Conservation (phyloP, 2,329 filamentous ascomycete genomes). For the Xylaria multiplex region DNA sequence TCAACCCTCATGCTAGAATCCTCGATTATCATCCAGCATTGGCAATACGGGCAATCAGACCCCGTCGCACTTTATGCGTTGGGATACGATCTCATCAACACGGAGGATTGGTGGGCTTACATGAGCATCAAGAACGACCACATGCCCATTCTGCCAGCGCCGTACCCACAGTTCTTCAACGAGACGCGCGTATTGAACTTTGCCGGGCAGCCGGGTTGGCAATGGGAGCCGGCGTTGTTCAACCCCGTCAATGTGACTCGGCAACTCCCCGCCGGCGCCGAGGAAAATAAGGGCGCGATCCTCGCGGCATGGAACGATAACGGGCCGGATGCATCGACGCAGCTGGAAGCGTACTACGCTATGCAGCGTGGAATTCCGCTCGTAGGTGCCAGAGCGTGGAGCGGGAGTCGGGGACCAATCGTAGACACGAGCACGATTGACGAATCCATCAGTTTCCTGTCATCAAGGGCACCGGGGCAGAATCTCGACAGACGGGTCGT, state of each 20-base stretch:
- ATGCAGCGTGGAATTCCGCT: slow-evolving; percentile 57
- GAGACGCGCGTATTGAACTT: slow-evolving; percentile 57
- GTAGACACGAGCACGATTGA: slow-evolving; percentile 45
- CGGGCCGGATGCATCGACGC: slow-evolving; percentile 58
- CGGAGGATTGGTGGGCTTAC: slow-evolving; percentile 64
- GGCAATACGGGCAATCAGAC: slow-evolving; percentile 60
- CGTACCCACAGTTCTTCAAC: slow-evolving; percentile 60
- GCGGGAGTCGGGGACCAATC: slow-evolving; percentile 50
- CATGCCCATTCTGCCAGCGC: slow-evolving; percentile 56
- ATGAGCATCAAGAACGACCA: slow-evolving; percentile 65
- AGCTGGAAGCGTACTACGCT: slow-evolving; percentile 59
- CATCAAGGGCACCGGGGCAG: slow-evolving; percentile 54
- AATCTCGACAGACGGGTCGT: slow-evolving; percentile 54
- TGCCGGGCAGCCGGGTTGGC: slow-evolving; percentile 53
- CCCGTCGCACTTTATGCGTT: slow-evolving; percentile 52
- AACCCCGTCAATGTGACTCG: slow-evolving; percentile 55
- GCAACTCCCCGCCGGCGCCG: slow-evolving; percentile 49
- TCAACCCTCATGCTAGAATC: slow-evolving; percentile 47
- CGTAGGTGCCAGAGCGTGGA: slow-evolving; percentile 56
- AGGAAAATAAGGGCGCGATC: slow-evolving; percentile 51
- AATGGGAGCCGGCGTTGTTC: slow-evolving; percentile 58
- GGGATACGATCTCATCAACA: slow-evolving; percentile 56
- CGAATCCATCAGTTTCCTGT: slow-evolving; percentile 52
- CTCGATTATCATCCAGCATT: slow-evolving; percentile 56
- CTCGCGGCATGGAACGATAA: slow-evolving; percentile 61